Evolutionary conservation across 495 filamentous ascomycete genomes (phyloP).

Genomic region (Neurospora sp.): DNA sequence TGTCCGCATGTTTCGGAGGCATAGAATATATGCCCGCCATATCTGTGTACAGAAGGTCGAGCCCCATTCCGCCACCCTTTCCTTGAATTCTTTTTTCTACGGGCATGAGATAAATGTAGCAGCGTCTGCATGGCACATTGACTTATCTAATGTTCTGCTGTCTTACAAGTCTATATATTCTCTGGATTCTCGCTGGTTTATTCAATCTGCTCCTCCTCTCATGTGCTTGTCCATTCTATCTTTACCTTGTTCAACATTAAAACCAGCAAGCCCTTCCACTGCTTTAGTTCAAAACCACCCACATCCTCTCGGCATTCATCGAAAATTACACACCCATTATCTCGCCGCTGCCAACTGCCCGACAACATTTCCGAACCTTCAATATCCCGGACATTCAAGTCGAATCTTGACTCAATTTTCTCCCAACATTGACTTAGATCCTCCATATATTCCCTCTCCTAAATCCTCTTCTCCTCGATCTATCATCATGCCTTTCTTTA

Average conservation of each 20-base stretch:
- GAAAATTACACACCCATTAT: background rate
- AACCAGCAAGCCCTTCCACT: background rate
- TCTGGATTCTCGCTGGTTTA: background rate
- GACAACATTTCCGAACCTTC: background rate
- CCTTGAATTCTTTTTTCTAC: too few species aligned
- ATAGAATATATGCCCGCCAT: background rate
- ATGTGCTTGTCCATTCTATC: background rate
- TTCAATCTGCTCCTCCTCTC: background rate
- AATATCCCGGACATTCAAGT: background rate
- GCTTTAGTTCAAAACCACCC: background rate
- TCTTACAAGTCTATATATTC: background rate
- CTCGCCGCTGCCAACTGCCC: background rate
- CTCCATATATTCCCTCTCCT: background rate
- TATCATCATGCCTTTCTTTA: background rate
- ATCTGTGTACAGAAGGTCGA: background rate
- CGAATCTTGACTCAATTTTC: background rate
- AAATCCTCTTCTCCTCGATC: background rate
- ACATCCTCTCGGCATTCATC: background rate
- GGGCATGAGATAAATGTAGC: background rate
- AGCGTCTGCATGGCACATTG: background rate
- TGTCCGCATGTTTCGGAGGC: background rate
- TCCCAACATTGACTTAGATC: background rate
- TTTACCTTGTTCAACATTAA: background rate
- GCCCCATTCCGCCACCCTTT: background rate
- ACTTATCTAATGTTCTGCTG: background rate